Evolutionary conservation across 169 alveolate species (phyloP).

Genomic region (Plasmodium falciparum): DNA sequence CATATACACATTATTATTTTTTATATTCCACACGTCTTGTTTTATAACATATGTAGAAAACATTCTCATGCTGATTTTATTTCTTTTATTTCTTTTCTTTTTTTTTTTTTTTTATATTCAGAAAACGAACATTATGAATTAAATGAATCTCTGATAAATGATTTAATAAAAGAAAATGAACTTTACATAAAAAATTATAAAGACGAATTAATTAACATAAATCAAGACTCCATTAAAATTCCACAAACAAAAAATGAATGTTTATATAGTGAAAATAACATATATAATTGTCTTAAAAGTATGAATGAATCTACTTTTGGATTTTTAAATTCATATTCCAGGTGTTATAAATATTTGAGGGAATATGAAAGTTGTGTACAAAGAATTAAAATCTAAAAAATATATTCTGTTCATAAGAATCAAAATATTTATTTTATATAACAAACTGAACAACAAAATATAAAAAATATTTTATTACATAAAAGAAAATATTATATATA

Average conservation of each 20-base stretch:
- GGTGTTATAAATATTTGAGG: conserved; percentile 54
- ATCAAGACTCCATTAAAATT: not conserved
- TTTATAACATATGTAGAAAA: not conserved
- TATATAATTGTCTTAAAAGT: conserved; percentile 59
- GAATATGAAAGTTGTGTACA: conserved; percentile 71
- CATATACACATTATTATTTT: not conserved
- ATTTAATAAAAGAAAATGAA: conserved; percentile 42
- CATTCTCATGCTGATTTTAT: not conserved
- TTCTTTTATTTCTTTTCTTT: not conserved
- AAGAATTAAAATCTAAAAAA: conserved; percentile 26
- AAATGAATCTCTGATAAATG: conserved; percentile 14
- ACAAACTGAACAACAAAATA: no score
- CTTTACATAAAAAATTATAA: conserved; percentile 20
- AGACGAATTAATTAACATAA: conserved; percentile 13
- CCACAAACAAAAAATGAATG: conserved; percentile 50
- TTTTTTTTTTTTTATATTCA: conserved; percentile 3
- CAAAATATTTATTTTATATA: not conserved
- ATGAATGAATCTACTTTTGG: conserved; percentile 63
- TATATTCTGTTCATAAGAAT: not conserved
- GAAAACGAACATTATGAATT: conserved; percentile 17
- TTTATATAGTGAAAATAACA: conserved; percentile 44
- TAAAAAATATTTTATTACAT: no score
- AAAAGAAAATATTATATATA: not conserved
- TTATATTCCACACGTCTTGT: not conserved
- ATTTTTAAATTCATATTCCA: conserved; percentile 51